A percentile compares a stretch with the other conserved stretches of the same genome.
phyloP scores from a whole-genome alignment of 208 protist genomes.

The Acanthamoeba lenticulata region DNA sequence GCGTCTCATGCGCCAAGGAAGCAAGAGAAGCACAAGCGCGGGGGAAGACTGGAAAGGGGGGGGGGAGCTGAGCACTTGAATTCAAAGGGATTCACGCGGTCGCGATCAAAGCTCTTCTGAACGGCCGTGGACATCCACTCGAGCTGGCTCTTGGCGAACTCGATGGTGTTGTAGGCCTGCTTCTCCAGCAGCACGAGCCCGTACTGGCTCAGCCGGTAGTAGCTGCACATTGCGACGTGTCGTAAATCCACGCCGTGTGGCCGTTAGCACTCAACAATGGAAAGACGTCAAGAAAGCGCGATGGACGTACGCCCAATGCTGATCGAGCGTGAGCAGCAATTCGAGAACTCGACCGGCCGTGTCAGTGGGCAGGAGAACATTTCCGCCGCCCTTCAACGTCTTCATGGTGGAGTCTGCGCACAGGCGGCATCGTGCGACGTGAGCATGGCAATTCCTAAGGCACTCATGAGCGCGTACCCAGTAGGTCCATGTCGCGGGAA shows the following conservation, averaged over 20 bases:
- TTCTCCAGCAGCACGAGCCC: conserved; percentile 84
- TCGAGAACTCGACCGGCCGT: conserved; percentile 87
- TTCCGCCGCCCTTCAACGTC: conserved; percentile 85
- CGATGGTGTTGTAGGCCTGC: conserved; percentile 79
- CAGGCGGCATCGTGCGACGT: background rate
- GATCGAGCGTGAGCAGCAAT: conserved; percentile 84
- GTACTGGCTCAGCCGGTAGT: conserved; percentile 76
- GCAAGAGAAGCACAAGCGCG: background rate
- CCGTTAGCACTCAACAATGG: background rate
- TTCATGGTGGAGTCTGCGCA: conserved; percentile 19
- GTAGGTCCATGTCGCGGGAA: conserved; percentile 14
- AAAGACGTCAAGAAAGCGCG: background rate
- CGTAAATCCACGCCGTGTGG: background rate
- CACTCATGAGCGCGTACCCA: background rate
- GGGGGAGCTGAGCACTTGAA: conserved; percentile 76
- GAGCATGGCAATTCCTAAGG: background rate
- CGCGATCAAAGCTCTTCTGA: conserved; percentile 76
- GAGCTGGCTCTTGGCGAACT: conserved; percentile 84
- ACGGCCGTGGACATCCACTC: conserved; percentile 86
- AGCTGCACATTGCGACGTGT: background rate
- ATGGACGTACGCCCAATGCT: conserved; percentile 77
- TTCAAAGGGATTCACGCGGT: conserved; percentile 77
- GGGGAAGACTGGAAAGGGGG: background rate
- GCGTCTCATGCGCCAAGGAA: too few species aligned
- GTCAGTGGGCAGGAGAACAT: conserved; percentile 89